Evolutionary conservation across 2,329 filamentous ascomycete species (phyloP), one percentile per base, ranked within the genome.

Genomic region (Xylariaceae sp.): DNA sequence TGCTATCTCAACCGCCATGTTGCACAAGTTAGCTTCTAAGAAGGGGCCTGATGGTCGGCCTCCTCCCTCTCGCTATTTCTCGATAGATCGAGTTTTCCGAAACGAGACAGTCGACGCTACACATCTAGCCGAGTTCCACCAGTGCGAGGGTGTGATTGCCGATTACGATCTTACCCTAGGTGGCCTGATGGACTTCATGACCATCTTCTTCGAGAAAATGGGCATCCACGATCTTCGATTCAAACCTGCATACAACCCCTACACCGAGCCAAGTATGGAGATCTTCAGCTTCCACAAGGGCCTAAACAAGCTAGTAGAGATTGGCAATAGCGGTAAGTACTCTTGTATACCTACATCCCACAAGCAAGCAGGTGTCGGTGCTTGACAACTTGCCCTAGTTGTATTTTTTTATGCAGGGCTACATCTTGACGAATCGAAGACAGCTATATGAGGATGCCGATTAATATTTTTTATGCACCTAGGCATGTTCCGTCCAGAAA

Each of bases 101-200:
- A 99, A 99, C 76, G 95, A 99, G 78, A 92, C 92, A 2, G 93
- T 99, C 56, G 95, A 99, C 71, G 39, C 23, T 36, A 56, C 55
- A 4, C 95, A 99, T 81, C 78, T 99, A 70, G 93, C 92, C 34
- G 95, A 99, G 76, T 99, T 99, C 83, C 95, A 99, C 78, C 95
- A 99, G 74, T 91, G 98, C 29, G 95, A 99, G 78, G 95, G 95
- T 76, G 94, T 99, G 47, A 98, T 99, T 77, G 95, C 95, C 23
- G 95, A 99, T 77, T 98, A 96, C 74, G 90, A 89, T 31, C 82
- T 99, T 61, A 96, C 94, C 0, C 84, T 98, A 16, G 95, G 95
- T 65, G 95, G 93, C 43, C 81, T 98, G 56, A 96, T 97, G 82
- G 91, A 55, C 40, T 78, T 98, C 80, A 93, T 98, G 84, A 89